Evolutionary conservation across 2,329 filamentous ascomycete genomes (phyloP), one percentile per base, ranked within the genome.

Genomic region (Apiospora pterosperma): DNA sequence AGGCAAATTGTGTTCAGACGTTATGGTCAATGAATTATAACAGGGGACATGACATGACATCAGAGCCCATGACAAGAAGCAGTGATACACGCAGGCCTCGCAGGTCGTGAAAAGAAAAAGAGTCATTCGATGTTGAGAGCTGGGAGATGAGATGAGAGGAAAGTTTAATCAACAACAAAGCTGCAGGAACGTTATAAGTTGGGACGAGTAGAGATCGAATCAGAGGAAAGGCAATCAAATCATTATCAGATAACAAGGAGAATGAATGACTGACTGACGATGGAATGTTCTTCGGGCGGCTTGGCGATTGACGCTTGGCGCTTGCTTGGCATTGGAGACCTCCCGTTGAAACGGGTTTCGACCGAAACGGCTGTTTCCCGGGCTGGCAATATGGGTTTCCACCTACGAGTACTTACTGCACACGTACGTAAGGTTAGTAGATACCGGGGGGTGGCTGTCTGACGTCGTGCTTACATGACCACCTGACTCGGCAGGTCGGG

Each of bases 281-380:
- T 4, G 23, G 23, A 48, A 23, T 42, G n/a, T 21, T 21, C 39
- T 16, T n/a, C n/a, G n/a, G n/a, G n/a, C n/a, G n/a, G n/a, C 21
- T 41, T 41, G 19, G 19, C 19, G 19, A n/a, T 6, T 5, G 16
- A 41, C 4, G 23, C n/a, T 55, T 55, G n/a, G 48, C 5, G 48
- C 25, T 34, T 61, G 34, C 63, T 65, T 62, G 63, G 63, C 60
- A 60, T 65, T 19, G 63, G 63, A 60, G 44, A 60, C 63, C 63
- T 65, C 63, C 48, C 58, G 48, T 55, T 34, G 48, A 55, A 55
- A 55, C 28, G 16, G 16, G 48, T 55, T 55, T 59, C 39, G 36
- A 25, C 36, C 36, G 34, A n/a, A 16, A 31, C 36, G 23, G 36
- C 7, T 5, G 61, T 52, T 34, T 62, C 39, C 39, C 44, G 23